Conservation (phyloP, 2,329 filamentous ascomycete species). For the Colletotrichum orbiculare region DNA sequence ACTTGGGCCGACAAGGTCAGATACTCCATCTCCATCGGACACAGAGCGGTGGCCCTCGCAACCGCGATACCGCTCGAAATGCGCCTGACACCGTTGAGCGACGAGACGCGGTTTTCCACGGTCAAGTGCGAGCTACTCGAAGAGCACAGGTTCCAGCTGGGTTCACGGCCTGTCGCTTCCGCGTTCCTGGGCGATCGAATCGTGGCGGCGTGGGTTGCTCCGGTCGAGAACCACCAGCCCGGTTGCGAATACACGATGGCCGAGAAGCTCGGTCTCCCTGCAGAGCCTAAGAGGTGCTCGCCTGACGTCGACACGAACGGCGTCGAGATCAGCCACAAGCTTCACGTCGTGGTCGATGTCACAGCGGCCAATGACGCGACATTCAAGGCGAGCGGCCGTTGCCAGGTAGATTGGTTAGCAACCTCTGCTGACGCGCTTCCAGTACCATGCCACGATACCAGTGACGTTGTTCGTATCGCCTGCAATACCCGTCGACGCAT, state of each 20-base stretch:
- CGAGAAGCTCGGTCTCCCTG: constrained; percentile 8
- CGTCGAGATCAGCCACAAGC: constrained; percentile 14
- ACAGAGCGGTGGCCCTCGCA: constrained; percentile 21
- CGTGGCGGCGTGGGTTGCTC: constrained; percentile 9
- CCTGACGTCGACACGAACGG: constrained; percentile 7
- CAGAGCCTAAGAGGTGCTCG: constrained; percentile 12
- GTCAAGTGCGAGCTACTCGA: constrained; percentile 9
- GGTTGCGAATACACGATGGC: background rate
- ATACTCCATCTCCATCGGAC: constrained; percentile 18
- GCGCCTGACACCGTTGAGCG: constrained; percentile 5
- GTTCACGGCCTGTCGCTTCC: background rate
- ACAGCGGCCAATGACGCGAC: background rate
- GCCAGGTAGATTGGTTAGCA: too few species aligned
- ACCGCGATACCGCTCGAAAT: constrained; percentile 20
- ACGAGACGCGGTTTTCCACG: background rate
- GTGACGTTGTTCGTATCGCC: constrained; percentile 17
- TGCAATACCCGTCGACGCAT: constrained; percentile 9
- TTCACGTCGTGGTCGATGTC: constrained; percentile 11
- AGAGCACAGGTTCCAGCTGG: background rate
- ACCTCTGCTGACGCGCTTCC: background rate
- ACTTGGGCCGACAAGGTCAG: constrained; percentile 1
- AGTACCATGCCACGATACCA: constrained; percentile 7
- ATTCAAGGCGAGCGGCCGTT: background rate
- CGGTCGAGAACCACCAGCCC: background rate
- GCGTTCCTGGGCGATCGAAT: constrained; percentile 3